A percentile compares a stretch with the other conserved stretches of the same genome.
These are phyloP conservation scores for Albugo candida DNA, from an alignment of 352 stramenopile genomes.

Conservation along the genomic window DNA sequence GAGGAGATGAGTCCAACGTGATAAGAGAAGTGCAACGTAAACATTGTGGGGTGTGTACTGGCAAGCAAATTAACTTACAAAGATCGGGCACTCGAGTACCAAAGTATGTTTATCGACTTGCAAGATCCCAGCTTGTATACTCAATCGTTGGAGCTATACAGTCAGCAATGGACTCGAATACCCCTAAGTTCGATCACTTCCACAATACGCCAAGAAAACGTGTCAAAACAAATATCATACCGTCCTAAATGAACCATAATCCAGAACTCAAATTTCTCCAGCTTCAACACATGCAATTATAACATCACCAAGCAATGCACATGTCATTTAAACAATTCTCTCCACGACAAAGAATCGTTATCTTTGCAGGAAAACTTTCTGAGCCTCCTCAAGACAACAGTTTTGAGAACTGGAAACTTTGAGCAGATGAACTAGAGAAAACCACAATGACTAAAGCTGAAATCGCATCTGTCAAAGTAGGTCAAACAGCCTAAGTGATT, in stretches of 20 bases:
- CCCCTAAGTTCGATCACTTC: conserved; percentile 12
- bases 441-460: conserved; percentile 42
- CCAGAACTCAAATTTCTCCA: conserved; percentile 3
- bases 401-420: conserved; percentile 38
- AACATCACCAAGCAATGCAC: conserved; percentile 19
- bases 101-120: conserved; percentile 60
- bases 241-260: not conserved
- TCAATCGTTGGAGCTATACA: conserved; percentile 46
- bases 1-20: conserved; percentile 24
- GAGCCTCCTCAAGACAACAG: conserved; percentile 28
- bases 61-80: conserved; percentile 10
- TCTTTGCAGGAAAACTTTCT: not conserved
- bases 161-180: conserved; percentile 41
- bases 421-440: conserved; percentile 32
- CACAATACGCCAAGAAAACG: conserved; percentile 14
- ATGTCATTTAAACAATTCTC: conserved; percentile 34
- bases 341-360: conserved; percentile 23
- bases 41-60: conserved; percentile 64
- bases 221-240: conserved; percentile 21
- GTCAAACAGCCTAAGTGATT: conserved; percentile 29
- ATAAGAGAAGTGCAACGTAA: conserved; percentile 20
- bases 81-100: conserved; percentile 19
- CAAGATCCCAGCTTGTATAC: conserved; percentile 46
- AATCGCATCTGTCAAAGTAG: conserved; percentile 29
- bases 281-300: conserved; percentile 1